Base-by-base conservation (phyloP, 192 early-diverging fungal genomes). In the Gaertneriomyces semiglobifer region DNA sequence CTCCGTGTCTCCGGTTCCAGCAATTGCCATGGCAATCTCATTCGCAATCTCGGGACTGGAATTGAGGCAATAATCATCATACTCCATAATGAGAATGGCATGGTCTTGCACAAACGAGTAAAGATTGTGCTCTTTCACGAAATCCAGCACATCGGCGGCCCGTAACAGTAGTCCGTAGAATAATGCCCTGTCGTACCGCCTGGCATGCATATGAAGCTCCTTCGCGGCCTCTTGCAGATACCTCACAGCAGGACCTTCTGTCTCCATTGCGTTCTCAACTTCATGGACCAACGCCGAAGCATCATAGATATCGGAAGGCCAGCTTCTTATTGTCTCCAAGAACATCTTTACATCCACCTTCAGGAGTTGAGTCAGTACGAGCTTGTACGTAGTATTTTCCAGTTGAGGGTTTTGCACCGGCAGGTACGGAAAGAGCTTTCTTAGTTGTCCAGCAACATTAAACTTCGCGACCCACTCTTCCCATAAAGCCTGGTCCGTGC, bases 391-490 rank as follows among this genome's bases (percentile, higher is more conserved):
- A 0, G 89, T 86, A 53, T 76, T 84, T 16, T 85, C 84, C 18
- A 99, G 78, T 60, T 82, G 86, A n/a, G 91, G 88, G 6, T 86
- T 74, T 10, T 76, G 70, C 8, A 83, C 84, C 9, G 97, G 97
- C 44, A 99, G 89, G 75, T 77, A 82, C 8, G 44, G 53, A 60
- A 69, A 41, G 39, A 70, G 33, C 12, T 63, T 44, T 63, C 87
- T 73, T 47, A 98, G 76, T 55, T 94, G 80, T 9, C 86, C 73
- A 44, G 84, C 76, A 42, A 93, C 89, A 9, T 88, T 86, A 79
- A 98, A 98, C n/a, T 74, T 82, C 71, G 88, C 91, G 4, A 98
- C 79, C 95, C 93, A 96, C 19, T 85, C 68, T 66, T 98, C 94
- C 97, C 97, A 99, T 1, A 90, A 74, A 9, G 83, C 62, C 6